A percentile compares a stretch with the other conserved stretches of the same genome.
phyloP scores from a whole-genome alignment of 441 rosid genomes.

The Erodium trifolium region DNA sequence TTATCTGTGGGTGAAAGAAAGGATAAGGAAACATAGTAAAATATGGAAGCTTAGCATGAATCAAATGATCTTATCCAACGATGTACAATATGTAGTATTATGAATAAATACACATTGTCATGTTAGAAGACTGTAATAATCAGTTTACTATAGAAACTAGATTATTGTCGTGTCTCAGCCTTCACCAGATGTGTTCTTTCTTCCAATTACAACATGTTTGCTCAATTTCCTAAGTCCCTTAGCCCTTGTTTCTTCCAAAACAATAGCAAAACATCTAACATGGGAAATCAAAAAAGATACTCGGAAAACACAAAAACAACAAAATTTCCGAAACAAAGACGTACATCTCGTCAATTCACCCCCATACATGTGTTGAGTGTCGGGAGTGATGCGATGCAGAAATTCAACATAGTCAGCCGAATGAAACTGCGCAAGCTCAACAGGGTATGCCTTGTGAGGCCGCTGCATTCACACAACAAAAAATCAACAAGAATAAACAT shows the following conservation, averaged over 20 bases:
- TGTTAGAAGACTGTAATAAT: background rate
- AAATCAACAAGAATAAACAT: background rate
- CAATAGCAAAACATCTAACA: background rate
- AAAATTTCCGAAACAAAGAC: conserved; percentile 13
- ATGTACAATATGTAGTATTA: background rate
- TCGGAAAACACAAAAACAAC: background rate
- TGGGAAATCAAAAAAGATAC: background rate
- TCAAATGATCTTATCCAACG: background rate
- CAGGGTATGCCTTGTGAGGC: conserved; percentile 96
- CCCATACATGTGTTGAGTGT: conserved; percentile 54
- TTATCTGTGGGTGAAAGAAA: conserved; percentile 48
- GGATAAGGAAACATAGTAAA: conserved; percentile 8
- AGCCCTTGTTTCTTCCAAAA: background rate
- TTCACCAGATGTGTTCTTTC: background rate
- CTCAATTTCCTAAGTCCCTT: background rate
- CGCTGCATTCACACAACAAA: conserved; percentile 44
- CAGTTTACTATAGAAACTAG: background rate
- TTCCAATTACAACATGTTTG: background rate
- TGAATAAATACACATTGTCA: no score
- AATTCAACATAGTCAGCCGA: conserved; percentile 89
- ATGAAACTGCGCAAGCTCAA: conserved; percentile 95
- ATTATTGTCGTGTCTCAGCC: background rate
- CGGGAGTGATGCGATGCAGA: conserved; percentile 73
- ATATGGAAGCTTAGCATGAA: background rate
- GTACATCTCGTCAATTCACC: conserved; percentile 64